These are phyloP conservation scores for Yarrowia sp. DNA, from an alignment of 805 yeast species.

Conservation along the genomic window DNA sequence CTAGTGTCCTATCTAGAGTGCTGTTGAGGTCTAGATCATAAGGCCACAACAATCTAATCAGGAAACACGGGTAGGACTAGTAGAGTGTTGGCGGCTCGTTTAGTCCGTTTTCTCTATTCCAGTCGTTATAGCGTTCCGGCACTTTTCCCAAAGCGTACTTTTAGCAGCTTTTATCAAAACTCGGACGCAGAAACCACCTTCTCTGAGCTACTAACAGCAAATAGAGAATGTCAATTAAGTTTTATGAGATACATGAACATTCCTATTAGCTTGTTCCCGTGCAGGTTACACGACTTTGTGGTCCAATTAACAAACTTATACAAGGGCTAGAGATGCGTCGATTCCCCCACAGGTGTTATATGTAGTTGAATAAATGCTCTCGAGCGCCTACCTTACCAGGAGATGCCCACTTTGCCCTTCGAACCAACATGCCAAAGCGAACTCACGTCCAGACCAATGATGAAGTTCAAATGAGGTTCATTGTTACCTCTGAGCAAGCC, in stretches of 20 bases:
- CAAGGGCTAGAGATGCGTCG: background rate
- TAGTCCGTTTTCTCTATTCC: background rate
- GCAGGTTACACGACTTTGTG: background rate
- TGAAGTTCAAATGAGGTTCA: background rate
- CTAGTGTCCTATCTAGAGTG: too few species aligned
- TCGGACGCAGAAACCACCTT: background rate
- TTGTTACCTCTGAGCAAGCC: background rate
- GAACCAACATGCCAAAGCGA: background rate
- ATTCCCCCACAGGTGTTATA: too few species aligned
- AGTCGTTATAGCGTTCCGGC: background rate
- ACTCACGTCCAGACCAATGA: background rate
- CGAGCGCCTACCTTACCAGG: background rate
- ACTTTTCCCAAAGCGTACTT: background rate
- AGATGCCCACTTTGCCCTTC: background rate
- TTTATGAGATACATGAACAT: background rate
- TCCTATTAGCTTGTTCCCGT: background rate
- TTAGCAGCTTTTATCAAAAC: background rate
- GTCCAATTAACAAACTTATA: too few species aligned
- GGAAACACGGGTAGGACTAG: background rate
- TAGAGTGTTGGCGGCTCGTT: background rate
- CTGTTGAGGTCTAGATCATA: too few species aligned
- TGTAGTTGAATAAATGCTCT: background rate
- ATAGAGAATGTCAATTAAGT: background rate
- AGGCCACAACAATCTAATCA: background rate
- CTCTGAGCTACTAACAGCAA: background rate